Conservation (phyloP, 2,329 filamentous ascomycete species). For the Beauveria pseudobassiana region DNA sequence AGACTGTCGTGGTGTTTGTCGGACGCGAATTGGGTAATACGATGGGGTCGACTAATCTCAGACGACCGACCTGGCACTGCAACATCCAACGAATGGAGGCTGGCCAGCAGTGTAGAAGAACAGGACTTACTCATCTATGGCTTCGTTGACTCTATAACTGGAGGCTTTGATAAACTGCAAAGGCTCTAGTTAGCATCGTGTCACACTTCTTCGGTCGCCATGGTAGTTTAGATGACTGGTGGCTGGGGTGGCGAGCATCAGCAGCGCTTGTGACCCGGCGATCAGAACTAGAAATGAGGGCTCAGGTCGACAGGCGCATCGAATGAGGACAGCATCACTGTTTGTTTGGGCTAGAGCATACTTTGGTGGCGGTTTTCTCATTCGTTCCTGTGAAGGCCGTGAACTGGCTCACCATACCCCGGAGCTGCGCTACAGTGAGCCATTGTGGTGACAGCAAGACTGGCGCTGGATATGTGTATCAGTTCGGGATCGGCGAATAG, state of each 20-base stretch:
- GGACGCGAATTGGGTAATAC: background rate
- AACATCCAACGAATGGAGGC: background rate
- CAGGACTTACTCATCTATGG: constrained; percentile 50
- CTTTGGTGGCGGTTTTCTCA: constrained; percentile 37
- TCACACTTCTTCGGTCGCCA: background rate
- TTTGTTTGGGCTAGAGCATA: constrained; percentile 24
- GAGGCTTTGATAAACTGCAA: constrained; percentile 40
- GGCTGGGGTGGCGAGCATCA: background rate
- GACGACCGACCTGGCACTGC: background rate
- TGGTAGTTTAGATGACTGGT: background rate
- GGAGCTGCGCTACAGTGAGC: constrained; percentile 31
- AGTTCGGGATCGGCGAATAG: background rate
- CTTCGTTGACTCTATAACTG: constrained; percentile 45
- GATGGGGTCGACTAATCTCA: background rate
- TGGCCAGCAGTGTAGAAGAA: background rate
- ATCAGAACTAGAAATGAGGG: background rate
- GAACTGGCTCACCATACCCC: constrained; percentile 34
- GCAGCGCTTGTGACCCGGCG: background rate
- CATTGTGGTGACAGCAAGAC: constrained; percentile 20
- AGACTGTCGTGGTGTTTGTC: background rate
- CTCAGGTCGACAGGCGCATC: background rate
- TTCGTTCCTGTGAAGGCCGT: constrained; percentile 34
- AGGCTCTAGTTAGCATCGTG: background rate
- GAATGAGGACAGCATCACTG: background rate
- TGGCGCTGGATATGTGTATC: background rate